phyloP scores from a whole-genome alignment of 1,284 basidiomycete genomes.

The Ustilago loliicola region DNA sequence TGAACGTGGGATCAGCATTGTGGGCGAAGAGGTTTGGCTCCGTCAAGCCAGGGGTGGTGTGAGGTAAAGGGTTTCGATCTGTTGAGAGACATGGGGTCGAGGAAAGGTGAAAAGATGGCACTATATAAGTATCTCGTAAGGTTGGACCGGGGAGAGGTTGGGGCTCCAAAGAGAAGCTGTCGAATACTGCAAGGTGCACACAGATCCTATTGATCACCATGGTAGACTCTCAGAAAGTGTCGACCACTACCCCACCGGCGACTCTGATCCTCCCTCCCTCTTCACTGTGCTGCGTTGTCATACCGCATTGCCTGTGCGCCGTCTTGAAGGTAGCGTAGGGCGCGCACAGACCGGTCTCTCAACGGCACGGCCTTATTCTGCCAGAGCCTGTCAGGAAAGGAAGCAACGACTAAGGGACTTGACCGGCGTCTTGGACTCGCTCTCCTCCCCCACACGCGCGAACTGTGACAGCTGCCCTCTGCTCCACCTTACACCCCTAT shows the following conservation, averaged over 20 bases:
- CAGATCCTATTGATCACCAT: neutral
- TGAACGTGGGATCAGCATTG: conserved; percentile 20
- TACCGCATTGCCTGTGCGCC: no score
- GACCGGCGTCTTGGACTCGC: neutral
- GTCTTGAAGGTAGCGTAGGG: no score
- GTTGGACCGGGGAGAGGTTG: neutral
- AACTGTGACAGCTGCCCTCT: neutral
- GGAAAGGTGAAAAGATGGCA: neutral
- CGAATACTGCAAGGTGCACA: neutral
- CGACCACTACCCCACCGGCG: neutral
- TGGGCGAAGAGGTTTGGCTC: neutral
- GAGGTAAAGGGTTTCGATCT: neutral
- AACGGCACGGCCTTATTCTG: no score
- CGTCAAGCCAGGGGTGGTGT: neutral
- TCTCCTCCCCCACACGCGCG: neutral
- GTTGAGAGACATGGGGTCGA: neutral
- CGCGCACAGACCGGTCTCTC: no score
- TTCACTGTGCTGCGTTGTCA: no score
- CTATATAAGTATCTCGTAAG: neutral
- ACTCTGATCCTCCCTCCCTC: neutral
- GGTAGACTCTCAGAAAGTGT: no score
- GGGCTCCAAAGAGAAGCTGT: neutral
- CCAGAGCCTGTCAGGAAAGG: no score
- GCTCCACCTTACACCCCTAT: no score
- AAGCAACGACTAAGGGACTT: no score